Base-by-base conservation (phyloP, 2,329 filamentous ascomycete genomes). In the Colletotrichum coccodes region DNA sequence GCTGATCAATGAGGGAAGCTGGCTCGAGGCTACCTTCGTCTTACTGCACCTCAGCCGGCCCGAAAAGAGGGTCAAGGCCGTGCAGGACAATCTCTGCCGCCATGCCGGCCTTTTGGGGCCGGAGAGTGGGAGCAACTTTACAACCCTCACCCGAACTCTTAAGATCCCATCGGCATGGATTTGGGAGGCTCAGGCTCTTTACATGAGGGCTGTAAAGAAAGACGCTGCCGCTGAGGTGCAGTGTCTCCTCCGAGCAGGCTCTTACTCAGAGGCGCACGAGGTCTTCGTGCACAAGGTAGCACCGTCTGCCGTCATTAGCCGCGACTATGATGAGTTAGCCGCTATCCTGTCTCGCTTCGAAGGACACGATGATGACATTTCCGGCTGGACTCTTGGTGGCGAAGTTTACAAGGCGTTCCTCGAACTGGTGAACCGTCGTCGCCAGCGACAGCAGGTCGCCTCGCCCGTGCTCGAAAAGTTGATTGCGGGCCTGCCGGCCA, bases 171-270 rank as follows among this genome's bases (percentile, higher is more conserved):
- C 86, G 1, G 79, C 87, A 4, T 97, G 95, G 94, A 86, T 98
- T 58, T 97, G 93, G 90, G 89, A 94, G 68, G 94, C 96, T 21
- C 93, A 95, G 76, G 95, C 95, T 14, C 85, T 95, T 16, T 92
- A 92, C 79, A 94, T 94, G 80, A 92, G 93, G 70, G 90, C 91
- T 66, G 89, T 90, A 53, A 89, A 87, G 75, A 89, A 90, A 71
- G 90, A 95, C 76, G 86, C 92, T 12, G 86, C 85, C 52, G 84
- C 85, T 6, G 94, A 97, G 79, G 92, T 95, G 11, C 87, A 91
- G 62, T 96, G 91, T 75, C 89, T 99, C 14, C 87, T 98, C 68
- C 89, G 90, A 56, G 95, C 94, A 2, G 87, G 88, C 44, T 90
- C 93, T 47, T 92, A 90, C 79, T 85, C 89, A 34, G 93, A 96